Evolutionary conservation across 768 basidiomycete species (phyloP).

Genomic region (Auricularia heimuer): DNA sequence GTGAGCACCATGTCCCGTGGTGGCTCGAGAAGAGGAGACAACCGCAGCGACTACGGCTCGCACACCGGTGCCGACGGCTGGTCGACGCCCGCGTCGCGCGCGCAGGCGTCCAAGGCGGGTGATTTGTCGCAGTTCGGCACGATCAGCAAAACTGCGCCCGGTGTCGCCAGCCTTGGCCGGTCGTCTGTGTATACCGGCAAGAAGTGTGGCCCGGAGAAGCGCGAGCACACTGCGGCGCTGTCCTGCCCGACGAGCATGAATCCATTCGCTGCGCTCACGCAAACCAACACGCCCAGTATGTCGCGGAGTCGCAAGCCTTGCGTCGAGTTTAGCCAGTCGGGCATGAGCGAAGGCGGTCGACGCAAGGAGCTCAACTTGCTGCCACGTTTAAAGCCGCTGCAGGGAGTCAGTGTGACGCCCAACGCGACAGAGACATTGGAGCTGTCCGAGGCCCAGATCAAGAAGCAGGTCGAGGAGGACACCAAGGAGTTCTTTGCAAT

Average conservation of each 20-base stretch:
- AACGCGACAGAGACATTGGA: too few species aligned
- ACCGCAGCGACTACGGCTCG: constrained; percentile 44
- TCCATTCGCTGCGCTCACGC: constrained; percentile 81
- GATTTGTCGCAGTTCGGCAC: constrained; percentile 85
- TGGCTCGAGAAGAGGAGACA: constrained; percentile 79
- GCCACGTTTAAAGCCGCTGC: constrained; percentile 62
- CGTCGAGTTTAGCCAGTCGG: constrained; percentile 37
- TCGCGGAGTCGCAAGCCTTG: constrained; percentile 33
- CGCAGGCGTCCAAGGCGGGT: constrained; percentile 67
- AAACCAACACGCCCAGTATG: constrained; percentile 42
- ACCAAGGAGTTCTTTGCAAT: too few species aligned
- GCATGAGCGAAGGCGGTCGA: constrained; percentile 33
- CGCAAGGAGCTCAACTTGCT: constrained; percentile 65
- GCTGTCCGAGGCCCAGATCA: too few species aligned
- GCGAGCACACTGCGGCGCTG: constrained; percentile 52
- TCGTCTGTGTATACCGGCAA: constrained; percentile 74
- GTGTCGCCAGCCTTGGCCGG: constrained; percentile 65
- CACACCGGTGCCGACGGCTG: constrained; percentile 77
- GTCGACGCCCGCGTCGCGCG: constrained; percentile 52
- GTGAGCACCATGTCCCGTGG: constrained; percentile 78
- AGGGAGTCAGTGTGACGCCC: constrained; percentile 3
- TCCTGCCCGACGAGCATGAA: constrained; percentile 72
- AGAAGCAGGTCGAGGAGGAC: too few species aligned
- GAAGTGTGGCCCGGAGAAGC: constrained; percentile 53
- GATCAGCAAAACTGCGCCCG: constrained; percentile 48